Evolutionary conservation across 495 filamentous ascomycete genomes (phyloP).

Genomic region (Amorphotheca resinae): DNA sequence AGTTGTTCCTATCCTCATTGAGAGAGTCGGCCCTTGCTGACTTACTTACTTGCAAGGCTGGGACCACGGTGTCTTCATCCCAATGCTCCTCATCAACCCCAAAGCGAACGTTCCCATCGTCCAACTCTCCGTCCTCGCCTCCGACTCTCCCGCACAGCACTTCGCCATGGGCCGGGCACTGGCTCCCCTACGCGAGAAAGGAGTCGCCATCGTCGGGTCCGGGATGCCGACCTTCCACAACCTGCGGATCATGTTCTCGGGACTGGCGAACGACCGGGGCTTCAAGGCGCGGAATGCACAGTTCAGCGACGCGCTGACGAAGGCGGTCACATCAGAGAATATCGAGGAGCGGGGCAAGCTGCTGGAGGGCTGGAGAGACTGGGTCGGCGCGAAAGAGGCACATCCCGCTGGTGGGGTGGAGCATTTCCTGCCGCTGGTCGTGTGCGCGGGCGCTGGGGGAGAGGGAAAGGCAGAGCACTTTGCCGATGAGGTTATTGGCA

Average conservation of each 20-base stretch:
- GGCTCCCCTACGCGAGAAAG: slow-evolving; percentile 52
- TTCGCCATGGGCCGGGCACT: slow-evolving; percentile 62
- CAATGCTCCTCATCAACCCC: slow-evolving; percentile 43
- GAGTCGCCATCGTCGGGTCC: slow-evolving; percentile 60
- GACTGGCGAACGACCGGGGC: slow-evolving; percentile 47
- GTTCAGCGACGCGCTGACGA: slow-evolving; percentile 39
- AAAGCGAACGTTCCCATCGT: slow-evolving; percentile 61
- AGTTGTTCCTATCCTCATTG: slow-evolving; percentile 21
- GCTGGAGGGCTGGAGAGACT: slow-evolving; percentile 47
- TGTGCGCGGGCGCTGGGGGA: slow-evolving; percentile 60
- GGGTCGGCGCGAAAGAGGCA: slow-evolving; percentile 59
- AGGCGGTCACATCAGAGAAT: slow-evolving; percentile 25
- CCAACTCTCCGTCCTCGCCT: slow-evolving; percentile 54
- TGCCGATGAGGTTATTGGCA: slow-evolving; percentile 24
- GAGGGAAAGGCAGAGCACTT: slow-evolving; percentile 42
- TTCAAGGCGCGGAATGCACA: slow-evolving; percentile 67
- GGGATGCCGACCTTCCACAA: slow-evolving; percentile 82
- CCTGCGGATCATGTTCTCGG: slow-evolving; percentile 47
- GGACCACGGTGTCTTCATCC: slow-evolving; percentile 57
- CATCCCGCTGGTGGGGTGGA: slow-evolving; percentile 59
- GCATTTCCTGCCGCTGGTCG: slow-evolving; percentile 66
- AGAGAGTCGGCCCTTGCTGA: no score
- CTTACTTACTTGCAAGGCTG: slow-evolving; percentile 5
- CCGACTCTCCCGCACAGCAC: slow-evolving; percentile 53
- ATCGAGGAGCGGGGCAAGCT: slow-evolving; percentile 42